Base-by-base conservation (phyloP, 495 filamentous ascomycete genomes). In the Elasticomyces elasticus region DNA sequence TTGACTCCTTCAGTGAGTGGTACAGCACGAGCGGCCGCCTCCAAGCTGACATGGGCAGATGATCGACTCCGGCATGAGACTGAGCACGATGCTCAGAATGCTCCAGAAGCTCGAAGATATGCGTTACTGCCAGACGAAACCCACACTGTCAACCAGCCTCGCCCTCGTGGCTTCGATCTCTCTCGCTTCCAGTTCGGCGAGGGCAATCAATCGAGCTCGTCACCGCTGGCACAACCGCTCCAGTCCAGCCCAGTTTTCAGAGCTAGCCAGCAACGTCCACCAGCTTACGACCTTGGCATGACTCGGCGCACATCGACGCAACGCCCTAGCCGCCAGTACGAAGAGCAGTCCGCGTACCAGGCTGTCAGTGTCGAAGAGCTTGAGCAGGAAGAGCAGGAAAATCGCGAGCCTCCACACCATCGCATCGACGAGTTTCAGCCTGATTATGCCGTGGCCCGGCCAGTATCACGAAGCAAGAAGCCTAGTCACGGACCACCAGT, bases 1-100 rank as follows among this genome's bases (percentile, higher is more conserved):
- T 51, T 50, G 76, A 79, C 71, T 71, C 68, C 2, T 79, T 78
- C 64, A 76, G 78, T 81, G 54, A 62, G 69, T 62, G 1, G n/a
- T n/a, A n/a, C n/a, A n/a, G n/a, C n/a, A n/a, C n/a, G n/a, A n/a
- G n/a, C n/a, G n/a, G n/a, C 19, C 22, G 4, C 9, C 24, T 5
- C 30, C 15, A 15, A 20, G 27, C 30, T 40, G 19, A 51, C n/a
- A 20, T 51, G 33, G 5, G 35, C 50, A 69, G 67, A 69, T 47
- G 42, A 65, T 40, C 35, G 5, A n/a, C 35, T 65, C 12, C 53
- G 64, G 12, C 53, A 54, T 3, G 58, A 51, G 30, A 56, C 66
- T 5, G 49, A 60, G 43, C 17, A 48, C 19, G 60, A 63, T 40
- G 50, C 49, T 26, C 58, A 62, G 2, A 54, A 65, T 22, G 48